Base-by-base conservation (phyloP, 177 flowering plant genomes). In the Vitis hybrid region DNA sequence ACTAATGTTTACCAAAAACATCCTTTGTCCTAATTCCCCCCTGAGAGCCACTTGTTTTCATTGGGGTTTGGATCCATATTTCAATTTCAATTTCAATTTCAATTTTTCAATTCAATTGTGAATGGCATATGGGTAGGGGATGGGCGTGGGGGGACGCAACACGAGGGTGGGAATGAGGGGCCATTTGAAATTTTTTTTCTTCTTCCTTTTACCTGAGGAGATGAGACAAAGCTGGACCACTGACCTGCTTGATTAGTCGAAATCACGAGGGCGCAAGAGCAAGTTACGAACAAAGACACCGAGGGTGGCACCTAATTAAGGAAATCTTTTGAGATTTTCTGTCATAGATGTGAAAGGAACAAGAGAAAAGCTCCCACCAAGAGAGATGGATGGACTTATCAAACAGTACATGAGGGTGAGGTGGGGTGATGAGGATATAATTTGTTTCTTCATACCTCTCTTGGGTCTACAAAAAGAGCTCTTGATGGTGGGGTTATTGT, bases 401-500 rank as follows among this genome's bases (percentile, higher is more conserved):
- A 66, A 62, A 62, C 41, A 73, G 7, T 56, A 69, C 65, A 65
- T 69, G 76, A 64, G 76, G 46, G 70, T 46, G 69, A 61, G 61
- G 64, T 58, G 30, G n/a, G 58, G 64, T 10, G 35, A 51, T 57
- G 30, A 54, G 50, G 15, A 48, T n/a, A 20, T 4, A 27, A 35
- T 7, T 63, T 35, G 13, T 20, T 63, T 46, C 11, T 66, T 54
- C 71, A 85, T 9, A 90, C 90, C 63, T 89, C 96, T 75, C 96
- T 84, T 1, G 93, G 96, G 79, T 91, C 96, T 65, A 89, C 96
- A 68, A 91, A 91, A 67, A 91, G 81, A 62, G 83, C 14, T 11
- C 66, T 66, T 30, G 77, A 66, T 17, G 77, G 74, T 21, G 79
- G 78, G 21, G 65, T 64, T 73, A 32, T 77, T 24, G 81, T 77